phyloP scores from a whole-genome alignment of 305 asterid genomes.

The Solanum aculeatissimum region DNA sequence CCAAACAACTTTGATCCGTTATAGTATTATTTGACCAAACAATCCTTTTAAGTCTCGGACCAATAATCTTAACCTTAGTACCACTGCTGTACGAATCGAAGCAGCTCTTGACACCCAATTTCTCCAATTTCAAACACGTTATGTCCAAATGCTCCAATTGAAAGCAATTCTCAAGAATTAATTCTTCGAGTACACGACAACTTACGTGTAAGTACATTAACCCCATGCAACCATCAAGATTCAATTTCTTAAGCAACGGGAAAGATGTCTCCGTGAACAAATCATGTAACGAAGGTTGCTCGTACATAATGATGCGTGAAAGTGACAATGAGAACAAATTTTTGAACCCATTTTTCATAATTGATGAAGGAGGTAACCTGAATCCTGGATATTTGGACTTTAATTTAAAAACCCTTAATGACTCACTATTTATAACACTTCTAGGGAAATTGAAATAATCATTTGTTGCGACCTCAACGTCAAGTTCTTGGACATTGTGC shows the following conservation, averaged over 20 bases:
- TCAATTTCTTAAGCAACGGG: constrained; percentile 50
- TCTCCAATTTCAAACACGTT: constrained; percentile 25
- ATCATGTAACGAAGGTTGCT: constrained; percentile 37
- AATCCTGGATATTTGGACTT: constrained; percentile 61
- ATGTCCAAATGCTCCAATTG: constrained; percentile 48
- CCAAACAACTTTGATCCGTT: constrained; percentile 34
- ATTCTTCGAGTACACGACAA: constrained; percentile 37
- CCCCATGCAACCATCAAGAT: constrained; percentile 42
- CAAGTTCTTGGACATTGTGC: constrained; percentile 60
- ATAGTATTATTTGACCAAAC: constrained; percentile 52
- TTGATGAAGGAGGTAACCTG: constrained; percentile 53
- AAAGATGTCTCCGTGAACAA: constrained; percentile 54
- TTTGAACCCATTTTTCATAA: constrained; percentile 47
- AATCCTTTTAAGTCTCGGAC: constrained; percentile 28
- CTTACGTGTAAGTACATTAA: constrained; percentile 37
- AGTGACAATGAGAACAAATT: constrained; percentile 36
- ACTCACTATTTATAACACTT: constrained; percentile 26
- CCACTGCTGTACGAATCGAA: constrained; percentile 27
- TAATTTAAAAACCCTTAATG: constrained; percentile 39
- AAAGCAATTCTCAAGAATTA: constrained; percentile 35
- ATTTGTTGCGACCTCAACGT: constrained; percentile 47
- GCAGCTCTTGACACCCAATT: constrained; percentile 36
- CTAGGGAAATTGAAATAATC: constrained; percentile 73
- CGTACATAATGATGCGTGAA: constrained; percentile 31
- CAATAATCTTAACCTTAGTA: constrained; percentile 42